Base-by-base conservation (phyloP, 2,329 filamentous ascomycete species). In the Juglanconis sp. region DNA sequence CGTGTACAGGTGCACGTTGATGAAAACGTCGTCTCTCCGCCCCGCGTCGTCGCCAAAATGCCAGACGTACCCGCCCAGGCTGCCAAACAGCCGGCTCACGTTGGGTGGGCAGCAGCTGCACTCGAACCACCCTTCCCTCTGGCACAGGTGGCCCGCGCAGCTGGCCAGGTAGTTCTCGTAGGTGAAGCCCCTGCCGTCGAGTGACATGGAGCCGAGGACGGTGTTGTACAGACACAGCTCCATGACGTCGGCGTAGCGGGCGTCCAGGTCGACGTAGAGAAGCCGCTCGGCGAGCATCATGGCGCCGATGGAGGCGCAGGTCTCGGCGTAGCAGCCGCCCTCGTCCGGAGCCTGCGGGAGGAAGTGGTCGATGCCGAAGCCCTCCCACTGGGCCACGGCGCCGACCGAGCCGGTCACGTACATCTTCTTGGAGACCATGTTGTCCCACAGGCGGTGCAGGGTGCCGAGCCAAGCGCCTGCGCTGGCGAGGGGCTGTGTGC, bases 331-430 rank as follows among this genome's bases (percentile, higher is more conserved):
- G 65, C 84, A 87, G 2, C 84, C 85, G 4, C 84, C 84, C 62
- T 86, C 84, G 61, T 86, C 84, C 0, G 81, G 81, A 1, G 79
- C 75, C 47, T 85, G 82, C 1, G 83, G 83, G 5, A 87, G 72
- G 68, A 84, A 84, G 66, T 86, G 85, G 62, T 84, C 78, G 46
- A 79, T 74, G 0, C 83, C 83, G 66, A 87, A 87, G 3, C 85
- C 83, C 69, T 87, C 80, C 80, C 81, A 85, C 67, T 86, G 81
- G 64, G 79, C 76, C 46, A 84, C 77, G 1, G 76, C 79, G 1
- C 85, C 85, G 53, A 87, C 81, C 1, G 84, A 84, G 1, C 85
- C 85, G 0, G 85, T 88, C 15, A 86, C 67, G 60, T 85, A 88
- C 80, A 87, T 84, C 67, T 87, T 87, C 59, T 77, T 78, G 46